Evolutionary conservation across 371 early-diverging fungal genomes (phyloP), one percentile per base, ranked within the genome.

Genomic region (Actinomortierella wolfii): DNA sequence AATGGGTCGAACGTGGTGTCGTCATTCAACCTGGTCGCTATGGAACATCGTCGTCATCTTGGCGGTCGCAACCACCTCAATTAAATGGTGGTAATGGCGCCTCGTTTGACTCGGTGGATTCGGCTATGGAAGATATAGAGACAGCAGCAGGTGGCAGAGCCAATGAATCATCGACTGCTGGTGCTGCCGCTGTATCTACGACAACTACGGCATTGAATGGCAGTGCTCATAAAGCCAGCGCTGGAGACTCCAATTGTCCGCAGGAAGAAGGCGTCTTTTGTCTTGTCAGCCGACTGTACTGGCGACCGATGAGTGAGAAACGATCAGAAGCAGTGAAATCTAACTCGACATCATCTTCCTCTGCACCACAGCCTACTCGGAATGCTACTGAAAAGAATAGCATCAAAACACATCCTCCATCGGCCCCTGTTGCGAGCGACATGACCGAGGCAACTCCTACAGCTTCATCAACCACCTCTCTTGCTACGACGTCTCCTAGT

Each of bases 1-100:
- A 64, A 21, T 75, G 76, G 76, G 68, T 68, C 7, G 76, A 75
- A 40, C 76, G 68, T 26, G 76, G 76, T 4, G 68, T 75, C 8
- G 68, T 75, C 21, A 58, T 75, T 3, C 73, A 73, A 13, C 73
- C 73, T 3, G 61, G 57, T 13, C 21, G 5, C 7, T 41, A 41
- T 40, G 26, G 57, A 52, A 21, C 54, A 58, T 23, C 23, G 43
- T 18, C 56, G 59, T 23, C 49, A 34, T n/a, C n/a, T n/a, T n/a
- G n/a, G n/a, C n/a, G n/a, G n/a, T n/a, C n/a, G n/a, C n/a, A n/a
- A n/a, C n/a, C n/a, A n/a, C n/a, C n/a, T n/a, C n/a, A n/a, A n/a
- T n/a, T n/a, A n/a, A n/a, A n/a, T n/a, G n/a, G n/a, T n/a, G n/a
- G n/a, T n/a, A n/a, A n/a, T n/a, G n/a, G n/a, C n/a, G n/a, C n/a